Evolutionary conservation across 2,329 filamentous ascomycete species (phyloP), one percentile per base, ranked within the genome.

Genomic region (Pestalotiopsis sp.): DNA sequence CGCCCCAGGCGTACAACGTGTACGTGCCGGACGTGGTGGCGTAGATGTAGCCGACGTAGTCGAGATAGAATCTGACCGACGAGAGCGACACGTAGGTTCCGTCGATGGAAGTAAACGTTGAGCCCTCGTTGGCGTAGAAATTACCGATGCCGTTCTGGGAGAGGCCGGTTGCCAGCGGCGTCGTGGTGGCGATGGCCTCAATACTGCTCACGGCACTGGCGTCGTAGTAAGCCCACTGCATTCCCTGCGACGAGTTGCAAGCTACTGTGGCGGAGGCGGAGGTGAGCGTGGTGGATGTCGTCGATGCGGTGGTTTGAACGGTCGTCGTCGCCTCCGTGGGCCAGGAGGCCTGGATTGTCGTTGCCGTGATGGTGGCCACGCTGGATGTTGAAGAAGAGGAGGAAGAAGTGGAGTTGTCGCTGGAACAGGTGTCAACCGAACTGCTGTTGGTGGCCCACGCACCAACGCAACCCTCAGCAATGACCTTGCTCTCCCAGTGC

Each of bases 81-180:
- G 59, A 41, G 14, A 62, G 59, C n/a, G 59, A 62, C 4, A 39
- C 31, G 14, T 36, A 41, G 1, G 59, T 38, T 5, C n/a, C n/a
- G 2, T 62, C 27, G 5, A 62, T 39, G 2, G 25, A 62, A 25
- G 59, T 62, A 6, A 62, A 6, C 1, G 36, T 38, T 0, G n/a
- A 12, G 27, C 59, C 59, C 11, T 62, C 59, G 59, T 62, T 41
- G 27, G 36, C 36, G 13, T 38, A 38, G 3, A 62, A 11, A 6
- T 62, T 62, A 14, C 36, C 59, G 23, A 62, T 62, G 59, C 59
- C 59, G n/a, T 62, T 62, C 36, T 62, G 27, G n/a, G 36, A 36
- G 23, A 62, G 14, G 3, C 59, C 59, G 23, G 59, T 62, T 5
- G 59, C 59, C n/a, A 41, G 7, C 9, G 59, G 36, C 12, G 59